Evolutionary conservation across 768 basidiomycete species (phyloP).

Genomic region (Mycena filopes): DNA sequence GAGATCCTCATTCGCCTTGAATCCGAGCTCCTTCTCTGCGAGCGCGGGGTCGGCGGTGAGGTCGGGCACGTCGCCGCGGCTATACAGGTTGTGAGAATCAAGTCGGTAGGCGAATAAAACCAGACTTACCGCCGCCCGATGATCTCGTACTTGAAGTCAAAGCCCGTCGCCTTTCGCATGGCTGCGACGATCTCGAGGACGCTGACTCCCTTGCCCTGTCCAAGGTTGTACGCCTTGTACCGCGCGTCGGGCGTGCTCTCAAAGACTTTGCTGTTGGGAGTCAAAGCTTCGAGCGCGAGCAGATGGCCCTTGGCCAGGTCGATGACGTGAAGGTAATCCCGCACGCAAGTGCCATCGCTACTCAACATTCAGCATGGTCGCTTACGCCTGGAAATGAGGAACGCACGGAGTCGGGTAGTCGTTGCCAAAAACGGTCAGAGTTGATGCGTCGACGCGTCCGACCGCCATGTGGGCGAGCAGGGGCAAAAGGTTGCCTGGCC

Average conservation of each 20-base stretch:
- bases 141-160: conserved; percentile 88
- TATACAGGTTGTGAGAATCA: conserved; percentile 43
- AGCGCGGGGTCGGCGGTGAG: conserved; percentile 93
- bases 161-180: conserved; percentile 92
- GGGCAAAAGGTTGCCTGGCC: conserved; percentile 94
- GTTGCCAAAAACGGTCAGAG: conserved; percentile 90
- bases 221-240: conserved; percentile 97
- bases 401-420: conserved; percentile 94
- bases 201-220: conserved; percentile 90
- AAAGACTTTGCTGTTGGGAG: conserved; percentile 69
- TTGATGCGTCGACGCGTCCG: conserved; percentile 79
- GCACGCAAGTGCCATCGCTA: conserved; percentile 97
- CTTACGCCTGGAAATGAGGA: neutral
- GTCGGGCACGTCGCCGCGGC: conserved; percentile 95
- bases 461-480: conserved; percentile 94
- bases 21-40: conserved; percentile 93
- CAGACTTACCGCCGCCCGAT: conserved; percentile 85
- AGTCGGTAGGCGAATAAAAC: conserved; percentile 14
- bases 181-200: conserved; percentile 95
- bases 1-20: conserved; percentile 82
- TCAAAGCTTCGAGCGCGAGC: conserved; percentile 87
- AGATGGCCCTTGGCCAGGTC: conserved; percentile 96
- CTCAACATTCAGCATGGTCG: neutral
- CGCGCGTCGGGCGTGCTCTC: conserved; percentile 63
- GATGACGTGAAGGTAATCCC: conserved; percentile 93